phyloP scores from a whole-genome alignment of 2,329 filamentous ascomycete species.

The Pyrenophora teres region DNA sequence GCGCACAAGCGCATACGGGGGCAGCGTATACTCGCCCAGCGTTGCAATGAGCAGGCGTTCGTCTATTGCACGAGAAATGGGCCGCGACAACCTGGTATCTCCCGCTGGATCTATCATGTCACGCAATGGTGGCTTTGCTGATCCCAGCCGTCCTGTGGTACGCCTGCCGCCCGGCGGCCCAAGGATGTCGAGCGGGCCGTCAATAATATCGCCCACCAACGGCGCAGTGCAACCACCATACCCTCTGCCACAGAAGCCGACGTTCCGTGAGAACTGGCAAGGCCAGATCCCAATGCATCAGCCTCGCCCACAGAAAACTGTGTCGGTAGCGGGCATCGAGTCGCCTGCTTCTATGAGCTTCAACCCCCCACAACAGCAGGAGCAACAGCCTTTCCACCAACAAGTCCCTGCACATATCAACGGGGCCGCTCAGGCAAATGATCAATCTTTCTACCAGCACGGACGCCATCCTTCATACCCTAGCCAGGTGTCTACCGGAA shows the following conservation, averaged over 20 bases:
- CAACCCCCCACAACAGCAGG: slow-evolving; percentile 65
- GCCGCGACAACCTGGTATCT: slow-evolving; percentile 76
- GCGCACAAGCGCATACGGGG: slow-evolving; percentile 80
- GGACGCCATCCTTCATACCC: slow-evolving; percentile 70
- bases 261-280: slow-evolving; percentile 64
- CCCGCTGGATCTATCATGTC: slow-evolving; percentile 80
- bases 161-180: slow-evolving; percentile 71
- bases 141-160: slow-evolving; percentile 73
- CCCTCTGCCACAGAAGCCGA: slow-evolving; percentile 59
- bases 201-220: slow-evolving; percentile 40
- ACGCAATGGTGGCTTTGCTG: slow-evolving; percentile 63
- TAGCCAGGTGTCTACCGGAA: slow-evolving; percentile 72
- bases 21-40: slow-evolving; percentile 84
- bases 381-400: slow-evolving; percentile 90
- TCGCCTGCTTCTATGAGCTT: slow-evolving; percentile 69
- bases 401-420: slow-evolving; percentile 81
- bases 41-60: slow-evolving; percentile 87
- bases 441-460: slow-evolving; percentile 62
- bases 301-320: slow-evolving; percentile 89
- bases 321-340: slow-evolving; percentile 92
- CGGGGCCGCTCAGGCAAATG: slow-evolving; percentile 58
- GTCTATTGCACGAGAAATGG: slow-evolving; percentile 70
- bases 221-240: slow-evolving; percentile 55
- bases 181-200: slow-evolving; percentile 39
- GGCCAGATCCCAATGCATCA: slow-evolving; percentile 81